Evolutionary conservation across 371 early-diverging fungal species (phyloP).

Genomic region (Fennellomyces sp.): DNA sequence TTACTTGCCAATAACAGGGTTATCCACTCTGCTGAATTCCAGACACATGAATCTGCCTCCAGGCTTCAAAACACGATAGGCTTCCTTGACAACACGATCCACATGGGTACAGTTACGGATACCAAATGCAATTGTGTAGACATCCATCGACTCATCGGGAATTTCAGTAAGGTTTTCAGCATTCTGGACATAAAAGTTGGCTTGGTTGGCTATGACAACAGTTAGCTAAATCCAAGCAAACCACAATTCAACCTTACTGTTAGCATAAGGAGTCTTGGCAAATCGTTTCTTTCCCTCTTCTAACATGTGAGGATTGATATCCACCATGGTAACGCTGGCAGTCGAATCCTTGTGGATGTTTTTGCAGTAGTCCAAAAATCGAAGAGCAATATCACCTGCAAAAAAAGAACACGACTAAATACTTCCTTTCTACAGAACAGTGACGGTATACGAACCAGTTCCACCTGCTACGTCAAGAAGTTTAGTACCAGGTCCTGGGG

Average conservation of each 20-base stretch:
- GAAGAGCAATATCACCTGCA: constrained; percentile 91
- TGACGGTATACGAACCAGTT: constrained; percentile 76
- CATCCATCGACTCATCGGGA: constrained; percentile 82
- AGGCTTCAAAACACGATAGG: constrained; percentile 91
- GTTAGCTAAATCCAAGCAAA: neutral
- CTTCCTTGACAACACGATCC: constrained; percentile 88
- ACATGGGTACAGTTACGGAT: constrained; percentile 96
- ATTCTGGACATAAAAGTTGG: constrained; percentile 82
- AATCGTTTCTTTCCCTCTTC: constrained; percentile 86
- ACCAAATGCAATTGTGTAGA: constrained; percentile 96
- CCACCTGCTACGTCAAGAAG: constrained; percentile 98
- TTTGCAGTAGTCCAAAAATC: constrained; percentile 85
- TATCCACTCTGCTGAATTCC: constrained; percentile 92
- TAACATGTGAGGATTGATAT: constrained; percentile 96
- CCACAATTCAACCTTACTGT: constrained; percentile 46
- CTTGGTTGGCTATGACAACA: constrained; percentile 53
- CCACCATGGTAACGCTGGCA: constrained; percentile 87
- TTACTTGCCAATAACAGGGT: constrained; percentile 82
- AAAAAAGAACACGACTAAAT: neutral
- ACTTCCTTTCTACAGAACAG: too few species aligned
- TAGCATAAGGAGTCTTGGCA: constrained; percentile 56
- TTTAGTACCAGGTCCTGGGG: constrained; percentile 84
- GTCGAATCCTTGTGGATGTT: constrained; percentile 65
- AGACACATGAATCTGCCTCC: constrained; percentile 95
- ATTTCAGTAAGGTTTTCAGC: constrained; percentile 85